Evolutionary conservation across 768 basidiomycete genomes (phyloP).

Genomic region (Rhizopogon vesiculosus): DNA sequence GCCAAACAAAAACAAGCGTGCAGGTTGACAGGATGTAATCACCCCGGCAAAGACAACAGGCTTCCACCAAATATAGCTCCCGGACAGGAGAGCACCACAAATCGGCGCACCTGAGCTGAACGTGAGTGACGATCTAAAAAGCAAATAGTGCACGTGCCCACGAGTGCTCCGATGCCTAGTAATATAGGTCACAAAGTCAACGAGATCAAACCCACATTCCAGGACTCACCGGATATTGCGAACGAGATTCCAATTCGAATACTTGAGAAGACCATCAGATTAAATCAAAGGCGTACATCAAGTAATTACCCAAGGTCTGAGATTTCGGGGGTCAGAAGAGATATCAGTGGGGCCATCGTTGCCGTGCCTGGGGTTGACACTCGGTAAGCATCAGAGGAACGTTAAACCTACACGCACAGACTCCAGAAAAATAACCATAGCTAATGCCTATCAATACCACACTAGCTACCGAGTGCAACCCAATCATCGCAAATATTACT

Average conservation of each 20-base stretch:
- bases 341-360: conserved; percentile 41
- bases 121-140: conserved; percentile 13
- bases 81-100: conserved; percentile 49
- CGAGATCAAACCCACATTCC: not conserved
- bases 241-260: conserved; percentile 45
- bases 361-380: conserved; percentile 26
- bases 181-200: not conserved
- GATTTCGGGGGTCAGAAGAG: conserved; percentile 37
- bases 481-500: conserved; percentile 40
- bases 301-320: conserved; percentile 44
- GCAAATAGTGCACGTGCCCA: conserved; percentile 9
- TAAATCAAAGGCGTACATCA: not conserved
- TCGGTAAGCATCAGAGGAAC: not conserved
- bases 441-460: conserved; percentile 35
- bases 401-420: conserved; percentile 17
- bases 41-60: conserved; percentile 50
- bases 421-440: conserved; percentile 48
- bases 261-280: conserved; percentile 8
- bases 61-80: conserved; percentile 51
- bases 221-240: conserved; percentile 33
- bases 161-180: conserved; percentile 20
- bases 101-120: conserved; percentile 44
- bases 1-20: not conserved
- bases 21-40: not conserved
- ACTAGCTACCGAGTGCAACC: conserved; percentile 30